Base-by-base conservation (phyloP, 306 rosid species). In the Adenanthera pavonina region DNA sequence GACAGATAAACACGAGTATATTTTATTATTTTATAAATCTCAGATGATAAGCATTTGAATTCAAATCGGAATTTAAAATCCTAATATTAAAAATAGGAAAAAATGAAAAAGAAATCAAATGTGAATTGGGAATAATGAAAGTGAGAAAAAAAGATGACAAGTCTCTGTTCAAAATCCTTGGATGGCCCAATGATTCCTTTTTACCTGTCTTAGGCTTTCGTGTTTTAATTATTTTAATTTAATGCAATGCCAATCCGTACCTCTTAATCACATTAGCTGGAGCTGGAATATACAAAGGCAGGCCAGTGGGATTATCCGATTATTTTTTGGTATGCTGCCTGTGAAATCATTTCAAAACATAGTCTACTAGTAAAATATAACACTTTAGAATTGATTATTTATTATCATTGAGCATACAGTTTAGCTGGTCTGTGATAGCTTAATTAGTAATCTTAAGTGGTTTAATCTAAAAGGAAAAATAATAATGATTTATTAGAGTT, bases 91-190 rank as follows among this genome's bases (percentile, higher is more conserved):
- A 11, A 33, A 72, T 34, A 7, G 41, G 1, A 53, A 5, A 16
- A 0, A 4, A 7, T 41, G 1, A 53, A 5, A 16, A 0, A 4
- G 16, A 16, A 30, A 56, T 84, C 60, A 66, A 68, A 40, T 12
- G 44, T 38, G 52, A 59, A 59, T 79, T 68, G 74, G 78, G 59
- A 69, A 74, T 51, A 79, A 60, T 48, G 76, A 74, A 66, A 74
- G 83, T 56, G 35, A 57, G 59, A 74, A 60, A 33, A 25, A 61
- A 61, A 33, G 68, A 33, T 61, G n/a, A 36, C 0, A 12, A 0
- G 12, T 20, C 77, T 67, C 57, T 67, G 47, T 46, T 56, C 71
- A 59, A 8, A 12, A 43, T 16, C 6, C 41, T 60, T 8, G 14
- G 1, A 61, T 60, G 74, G 74, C 38, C 78, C 78, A 61, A 48